These are phyloP conservation scores for Didymella arachidicola DNA, from an alignment of 2,329 filamentous ascomycete species.

Conservation along the genomic window DNA sequence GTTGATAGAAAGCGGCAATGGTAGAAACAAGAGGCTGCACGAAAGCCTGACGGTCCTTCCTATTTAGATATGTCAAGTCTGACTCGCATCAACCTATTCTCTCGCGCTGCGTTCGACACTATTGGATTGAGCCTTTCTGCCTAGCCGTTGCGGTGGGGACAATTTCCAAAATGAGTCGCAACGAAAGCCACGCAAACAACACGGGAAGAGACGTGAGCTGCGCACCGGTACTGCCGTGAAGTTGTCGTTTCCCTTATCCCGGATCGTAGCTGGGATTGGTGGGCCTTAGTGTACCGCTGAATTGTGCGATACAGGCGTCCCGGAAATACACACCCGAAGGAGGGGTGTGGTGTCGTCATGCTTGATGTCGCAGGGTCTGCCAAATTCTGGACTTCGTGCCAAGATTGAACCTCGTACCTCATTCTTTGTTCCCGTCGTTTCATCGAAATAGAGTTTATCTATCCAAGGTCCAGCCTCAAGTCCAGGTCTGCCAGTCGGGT, in stretches of 20 bases:
- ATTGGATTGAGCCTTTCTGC: neutral
- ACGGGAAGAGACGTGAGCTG: neutral
- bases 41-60: neutral
- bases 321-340: neutral
- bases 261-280: neutral
- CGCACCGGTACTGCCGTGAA: neutral
- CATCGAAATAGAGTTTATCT: neutral
- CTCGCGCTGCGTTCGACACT: neutral
- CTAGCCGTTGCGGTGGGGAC: neutral
- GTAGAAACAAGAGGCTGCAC: neutral
- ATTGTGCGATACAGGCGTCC: neutral
- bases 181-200: neutral
- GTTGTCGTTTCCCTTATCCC: neutral
- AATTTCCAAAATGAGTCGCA: neutral
- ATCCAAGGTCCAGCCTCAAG: conserved; percentile 17
- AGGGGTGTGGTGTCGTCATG: neutral
- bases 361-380: neutral
- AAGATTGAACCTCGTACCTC: neutral
- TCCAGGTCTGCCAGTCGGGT: conserved; percentile 25
- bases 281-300: neutral
- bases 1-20: neutral
- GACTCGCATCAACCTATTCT: neutral
- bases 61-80: neutral
- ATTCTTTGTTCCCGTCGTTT: neutral
- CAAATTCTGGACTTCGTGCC: neutral